These are phyloP conservation scores for Brassica hybrid DNA, from an alignment of 441 rosid genomes.

Conservation along the genomic window DNA sequence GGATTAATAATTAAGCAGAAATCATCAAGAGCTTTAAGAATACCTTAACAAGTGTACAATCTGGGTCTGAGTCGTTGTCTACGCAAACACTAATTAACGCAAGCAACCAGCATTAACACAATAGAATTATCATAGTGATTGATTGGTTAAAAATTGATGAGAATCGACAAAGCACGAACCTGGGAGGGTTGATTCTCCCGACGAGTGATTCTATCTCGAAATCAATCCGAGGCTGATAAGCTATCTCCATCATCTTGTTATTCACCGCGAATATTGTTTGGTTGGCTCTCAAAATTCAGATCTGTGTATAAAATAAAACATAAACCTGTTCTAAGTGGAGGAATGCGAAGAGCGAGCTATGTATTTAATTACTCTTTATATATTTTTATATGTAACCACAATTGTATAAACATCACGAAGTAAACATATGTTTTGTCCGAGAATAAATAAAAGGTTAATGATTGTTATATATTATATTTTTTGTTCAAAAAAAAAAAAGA, in stretches of 20 bases:
- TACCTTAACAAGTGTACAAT: constrained; percentile 93
- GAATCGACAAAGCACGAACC: constrained; percentile 36
- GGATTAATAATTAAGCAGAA: not conserved
- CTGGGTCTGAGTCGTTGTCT: constrained; percentile 73
- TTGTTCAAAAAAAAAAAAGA: not conserved
- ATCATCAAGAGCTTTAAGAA: not conserved
- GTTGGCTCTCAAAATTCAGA: not conserved
- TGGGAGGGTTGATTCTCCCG: constrained; percentile 87
- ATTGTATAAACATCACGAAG: no score
- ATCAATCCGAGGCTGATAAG: constrained; percentile 75
- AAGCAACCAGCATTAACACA: constrained; percentile 12
- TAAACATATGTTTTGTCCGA: no score
- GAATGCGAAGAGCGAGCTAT: not conserved
- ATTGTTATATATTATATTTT: not conserved
- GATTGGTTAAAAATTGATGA: not conserved
- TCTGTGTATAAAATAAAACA: not conserved
- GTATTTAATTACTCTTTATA: not conserved
- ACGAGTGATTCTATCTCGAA: constrained; percentile 77
- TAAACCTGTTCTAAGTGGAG: not conserved
- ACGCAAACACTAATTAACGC: constrained; percentile 69
- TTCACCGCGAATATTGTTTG: not conserved
- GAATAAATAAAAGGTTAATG: not conserved
- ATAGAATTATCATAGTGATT: not conserved
- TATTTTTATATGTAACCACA: not conserved
- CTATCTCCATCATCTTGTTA: constrained; percentile 58